phyloP scores from a whole-genome alignment of 2,329 filamentous ascomycete genomes.

The Aspergillus sp. region DNA sequence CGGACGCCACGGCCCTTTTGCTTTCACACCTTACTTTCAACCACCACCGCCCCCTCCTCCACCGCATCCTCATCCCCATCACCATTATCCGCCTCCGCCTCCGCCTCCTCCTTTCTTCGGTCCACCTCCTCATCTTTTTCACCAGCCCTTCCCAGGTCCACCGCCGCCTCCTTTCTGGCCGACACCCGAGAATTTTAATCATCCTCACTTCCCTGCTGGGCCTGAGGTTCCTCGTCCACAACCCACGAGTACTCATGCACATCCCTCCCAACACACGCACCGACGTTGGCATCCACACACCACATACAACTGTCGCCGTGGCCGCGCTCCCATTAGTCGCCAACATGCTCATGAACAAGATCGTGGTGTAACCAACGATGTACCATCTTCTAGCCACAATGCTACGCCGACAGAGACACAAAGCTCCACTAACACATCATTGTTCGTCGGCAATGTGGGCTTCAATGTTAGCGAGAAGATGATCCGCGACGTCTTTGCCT shows the following conservation, averaged over 20 bases:
- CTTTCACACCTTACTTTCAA: not conserved
- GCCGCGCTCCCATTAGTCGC: not conserved
- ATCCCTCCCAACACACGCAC: not conserved
- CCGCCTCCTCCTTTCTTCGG: not conserved
- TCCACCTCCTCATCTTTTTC: not conserved
- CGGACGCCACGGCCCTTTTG: not conserved
- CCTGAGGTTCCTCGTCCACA: not conserved
- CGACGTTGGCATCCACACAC: too few species aligned
- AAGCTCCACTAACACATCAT: slow-evolving; percentile 5
- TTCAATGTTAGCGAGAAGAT: slow-evolving; percentile 40
- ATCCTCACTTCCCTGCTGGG: not conserved
- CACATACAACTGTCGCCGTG: not conserved
- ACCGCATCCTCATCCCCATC: slow-evolving; percentile 1
- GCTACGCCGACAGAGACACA: not conserved
- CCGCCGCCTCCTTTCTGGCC: not conserved
- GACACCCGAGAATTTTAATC: not conserved
- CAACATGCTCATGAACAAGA: not conserved
- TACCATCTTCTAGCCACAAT: not conserved
- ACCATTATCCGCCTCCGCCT: not conserved
- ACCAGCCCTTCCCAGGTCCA: not conserved
- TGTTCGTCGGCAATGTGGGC: slow-evolving; percentile 47
- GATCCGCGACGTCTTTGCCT: slow-evolving; percentile 40
- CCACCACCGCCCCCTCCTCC: not conserved
- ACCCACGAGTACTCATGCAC: not conserved
- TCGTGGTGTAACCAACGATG: not conserved